Base-by-base conservation (phyloP, 2,329 filamentous ascomycete genomes). In the Cladosporium colombiae region DNA sequence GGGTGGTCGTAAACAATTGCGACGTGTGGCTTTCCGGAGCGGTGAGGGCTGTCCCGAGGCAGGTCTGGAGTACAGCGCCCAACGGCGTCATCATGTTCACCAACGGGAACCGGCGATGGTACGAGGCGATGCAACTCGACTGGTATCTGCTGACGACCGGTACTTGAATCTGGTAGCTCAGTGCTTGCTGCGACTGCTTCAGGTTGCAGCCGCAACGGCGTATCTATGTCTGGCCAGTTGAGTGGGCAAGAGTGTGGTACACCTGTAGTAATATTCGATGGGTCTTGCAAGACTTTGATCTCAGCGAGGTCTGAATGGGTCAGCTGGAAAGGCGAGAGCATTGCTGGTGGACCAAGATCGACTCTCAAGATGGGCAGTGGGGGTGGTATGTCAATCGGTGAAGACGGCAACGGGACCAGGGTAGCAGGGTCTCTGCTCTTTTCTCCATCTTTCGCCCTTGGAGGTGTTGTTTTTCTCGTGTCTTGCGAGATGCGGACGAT, bases 301-400 rank as follows among this genome's bases (percentile, higher is more conserved):
- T 66, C 50, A 3, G 59, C 37, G 18, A 63, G 35, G 25, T 50
- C 44, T 55, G 58, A 33, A 23, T 57, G 25, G 5, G 52, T 50
- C 29, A 31, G 33, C 23, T 62, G 56, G 31, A 52, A 44, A 10
- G 66, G 57, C 18, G 69, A 66, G 31, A 73, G 61, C 35, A 72
- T 64, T 23, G 64, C 68, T 13, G 68, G 27, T 27, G 69, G 67
- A 7, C 66, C 69, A 16, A 75, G 63, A 35, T 74, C 69, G 16
- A 75, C 65, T 14, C 67, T 66, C 18, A 73, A 65, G n/a, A 66
- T 64, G 29, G 71, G 67, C 27, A 67, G 40, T 16, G 66, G 35
- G 3, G 56, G 57, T 8, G 72, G 68, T 6, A 74, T 71, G 27
- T 66, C 53, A 37, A 74, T 71, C 2, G 73, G 71, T 33, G 70